Evolutionary conservation across 352 stramenopile species (phyloP).

Genomic region (Phytophthora melonis): DNA sequence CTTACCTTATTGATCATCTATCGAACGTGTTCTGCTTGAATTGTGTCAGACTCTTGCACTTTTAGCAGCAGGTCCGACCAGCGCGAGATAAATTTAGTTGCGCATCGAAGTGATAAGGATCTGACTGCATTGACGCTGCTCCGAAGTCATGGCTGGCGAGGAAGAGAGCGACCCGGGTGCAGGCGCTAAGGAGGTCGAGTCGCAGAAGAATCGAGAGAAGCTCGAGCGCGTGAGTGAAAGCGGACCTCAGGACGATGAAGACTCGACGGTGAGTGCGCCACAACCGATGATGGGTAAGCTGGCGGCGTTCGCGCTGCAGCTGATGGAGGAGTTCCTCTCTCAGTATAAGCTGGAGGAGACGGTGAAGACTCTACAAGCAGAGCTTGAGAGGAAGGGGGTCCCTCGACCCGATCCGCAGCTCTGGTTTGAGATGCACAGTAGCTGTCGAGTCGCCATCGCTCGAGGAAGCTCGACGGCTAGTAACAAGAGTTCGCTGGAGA

Average conservation of each 20-base stretch:
- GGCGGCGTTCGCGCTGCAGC: conserved; percentile 54
- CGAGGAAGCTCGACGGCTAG: conserved; percentile 22
- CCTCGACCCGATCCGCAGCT: conserved; percentile 39
- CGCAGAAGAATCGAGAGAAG: not conserved
- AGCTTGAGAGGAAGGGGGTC: conserved; percentile 48
- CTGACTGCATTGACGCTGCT: not conserved
- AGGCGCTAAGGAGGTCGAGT: conserved; percentile 1
- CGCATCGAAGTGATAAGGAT: not conserved
- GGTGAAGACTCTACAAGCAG: conserved; percentile 39
- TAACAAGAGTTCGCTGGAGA: conserved; percentile 51
- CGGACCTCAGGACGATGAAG: conserved; percentile 17
- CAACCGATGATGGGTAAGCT: conserved; percentile 39
- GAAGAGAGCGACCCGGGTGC: not conserved
- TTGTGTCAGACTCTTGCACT: not conserved
- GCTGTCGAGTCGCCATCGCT: conserved; percentile 50
- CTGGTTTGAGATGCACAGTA: conserved; percentile 71
- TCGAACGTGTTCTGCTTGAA: not conserved
- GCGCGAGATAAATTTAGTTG: not conserved
- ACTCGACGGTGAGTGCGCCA: not conserved
- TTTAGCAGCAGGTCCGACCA: conserved; percentile 2
- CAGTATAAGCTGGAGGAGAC: conserved; percentile 48
- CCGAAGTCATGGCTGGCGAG: conserved; percentile 10
- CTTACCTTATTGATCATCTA: conserved; percentile 46
- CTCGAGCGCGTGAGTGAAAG: conserved; percentile 20
- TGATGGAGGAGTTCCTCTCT: conserved; percentile 72